Evolutionary conservation across 176 grass and related monocot species (phyloP), one percentile per base, ranked within the genome.

Genomic region (Tillandsia fasciculata): DNA sequence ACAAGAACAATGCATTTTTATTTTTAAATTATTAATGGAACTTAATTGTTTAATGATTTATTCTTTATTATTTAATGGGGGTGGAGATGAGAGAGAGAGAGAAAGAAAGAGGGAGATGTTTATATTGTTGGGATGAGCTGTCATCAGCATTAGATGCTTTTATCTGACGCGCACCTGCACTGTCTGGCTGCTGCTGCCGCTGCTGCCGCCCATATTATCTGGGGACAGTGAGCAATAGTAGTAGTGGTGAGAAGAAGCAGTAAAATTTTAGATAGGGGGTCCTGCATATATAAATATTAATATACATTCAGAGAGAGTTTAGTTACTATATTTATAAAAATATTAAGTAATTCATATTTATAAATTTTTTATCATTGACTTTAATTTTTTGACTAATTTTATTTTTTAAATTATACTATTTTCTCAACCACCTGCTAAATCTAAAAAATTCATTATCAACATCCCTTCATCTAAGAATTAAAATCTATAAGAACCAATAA

Each of bases 101-200:
- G 61, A 80, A 77, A 53, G 77, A 80, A 78, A 79, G 48, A 78
- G 74, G 52, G 57, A 64, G 67, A 52, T 12, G 14, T 49, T 22
- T 63, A 79, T 76, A 76, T 76, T 86, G 88, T 64, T 86, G 81
- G 88, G 76, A 72, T 85, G 89, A 87, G 85, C 82, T 91, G 82
- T 83, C 85, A 78, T 68, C 77, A 85, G 89, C 89, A 92, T 83
- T 92, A 92, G 85, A 92, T 92, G 89, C 89, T 81, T 77, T 77
- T 47, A 65, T 72, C 79, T 85, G 82, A 83, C 64, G 63, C 77
- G 73, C 82, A 92, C 85, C 85, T 88, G 79, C 85, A 65, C 69
- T 91, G 89, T 87, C 76, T 69, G 71, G 77, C 67, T 11, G 12
- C 23, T 52, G 49, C n/a, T 64, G 26, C 20, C 2, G 27, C 22